Percentiles rank a stretch among this genome's conserved stretches.
Conservation (phyloP, 176 grass and related monocot genomes). For the Puya raimondii region DNA sequence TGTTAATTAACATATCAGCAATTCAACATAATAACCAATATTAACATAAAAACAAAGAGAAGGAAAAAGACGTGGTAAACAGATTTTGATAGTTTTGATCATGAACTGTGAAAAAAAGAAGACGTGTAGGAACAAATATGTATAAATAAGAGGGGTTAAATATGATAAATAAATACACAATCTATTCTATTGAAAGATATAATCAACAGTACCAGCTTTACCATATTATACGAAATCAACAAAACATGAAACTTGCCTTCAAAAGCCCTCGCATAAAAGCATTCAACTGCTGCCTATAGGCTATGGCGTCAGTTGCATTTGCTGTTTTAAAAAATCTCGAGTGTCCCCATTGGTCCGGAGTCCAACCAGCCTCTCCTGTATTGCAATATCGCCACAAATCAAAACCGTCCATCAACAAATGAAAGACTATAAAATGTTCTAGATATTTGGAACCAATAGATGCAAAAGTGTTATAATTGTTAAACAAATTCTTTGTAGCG, state of each 20-base stretch:
- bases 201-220: not conserved
- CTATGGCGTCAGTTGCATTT: conserved; percentile 54
- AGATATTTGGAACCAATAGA: no score
- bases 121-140: no score
- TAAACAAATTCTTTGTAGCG: not conserved
- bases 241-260: conserved; percentile 57
- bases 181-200: not conserved
- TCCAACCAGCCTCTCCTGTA: conserved; percentile 94
- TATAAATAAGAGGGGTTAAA: not conserved
- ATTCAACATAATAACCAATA: no score
- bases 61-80: no score
- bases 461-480: no score
- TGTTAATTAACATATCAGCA: no score
- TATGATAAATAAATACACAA: not conserved
- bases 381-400: conserved; percentile 20
- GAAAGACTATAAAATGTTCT: no score
- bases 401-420: conserved; percentile 8
- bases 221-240: conserved; percentile 8
- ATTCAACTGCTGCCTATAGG: conserved; percentile 68
- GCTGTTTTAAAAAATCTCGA: conserved; percentile 63
- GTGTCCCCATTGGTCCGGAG: conserved; percentile 88
- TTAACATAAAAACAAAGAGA: no score
- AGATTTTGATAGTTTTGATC: no score
- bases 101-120: no score
- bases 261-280: conserved; percentile 61